Conservation (phyloP, 2,329 filamentous ascomycete species). For the Cladosporium cucumerinum region DNA sequence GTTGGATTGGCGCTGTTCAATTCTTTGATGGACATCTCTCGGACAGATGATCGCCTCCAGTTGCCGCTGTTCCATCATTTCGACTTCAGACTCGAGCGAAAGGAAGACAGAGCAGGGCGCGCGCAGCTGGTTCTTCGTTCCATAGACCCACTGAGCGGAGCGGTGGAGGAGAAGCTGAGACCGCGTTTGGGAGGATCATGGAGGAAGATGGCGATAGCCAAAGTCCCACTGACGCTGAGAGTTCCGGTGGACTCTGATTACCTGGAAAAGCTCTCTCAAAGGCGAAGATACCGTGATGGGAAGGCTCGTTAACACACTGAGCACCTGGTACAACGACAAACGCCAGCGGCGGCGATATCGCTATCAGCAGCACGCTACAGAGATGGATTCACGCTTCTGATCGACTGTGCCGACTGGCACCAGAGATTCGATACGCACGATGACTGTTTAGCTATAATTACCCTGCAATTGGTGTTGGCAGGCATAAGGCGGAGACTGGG, state of each 20-base stretch:
- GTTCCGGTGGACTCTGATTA: neutral
- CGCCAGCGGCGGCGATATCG: neutral
- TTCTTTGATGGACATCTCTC: neutral
- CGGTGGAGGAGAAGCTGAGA: neutral
- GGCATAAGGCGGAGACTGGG: neutral
- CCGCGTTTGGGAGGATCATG: slow-evolving; percentile 1
- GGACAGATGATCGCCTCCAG: neutral
- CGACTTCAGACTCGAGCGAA: neutral
- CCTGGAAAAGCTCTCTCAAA: neutral
- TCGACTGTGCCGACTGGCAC: neutral
- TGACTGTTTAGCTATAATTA: neutral
- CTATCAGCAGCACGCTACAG: neutral
- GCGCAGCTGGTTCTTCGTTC: neutral
- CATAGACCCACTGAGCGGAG: neutral
- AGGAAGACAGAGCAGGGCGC: neutral
- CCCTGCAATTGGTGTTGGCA: neutral
- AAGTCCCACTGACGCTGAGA: neutral
- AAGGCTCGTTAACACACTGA: neutral
- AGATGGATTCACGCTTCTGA: neutral
- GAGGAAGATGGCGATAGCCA: neutral
- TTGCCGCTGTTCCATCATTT: neutral
- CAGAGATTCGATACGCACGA: neutral
- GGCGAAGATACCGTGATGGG: neutral
- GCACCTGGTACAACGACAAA: neutral
- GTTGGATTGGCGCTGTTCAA: neutral